Conservation (phyloP, 1,284 basidiomycete species). For the Heliocybe sulcata region DNA sequence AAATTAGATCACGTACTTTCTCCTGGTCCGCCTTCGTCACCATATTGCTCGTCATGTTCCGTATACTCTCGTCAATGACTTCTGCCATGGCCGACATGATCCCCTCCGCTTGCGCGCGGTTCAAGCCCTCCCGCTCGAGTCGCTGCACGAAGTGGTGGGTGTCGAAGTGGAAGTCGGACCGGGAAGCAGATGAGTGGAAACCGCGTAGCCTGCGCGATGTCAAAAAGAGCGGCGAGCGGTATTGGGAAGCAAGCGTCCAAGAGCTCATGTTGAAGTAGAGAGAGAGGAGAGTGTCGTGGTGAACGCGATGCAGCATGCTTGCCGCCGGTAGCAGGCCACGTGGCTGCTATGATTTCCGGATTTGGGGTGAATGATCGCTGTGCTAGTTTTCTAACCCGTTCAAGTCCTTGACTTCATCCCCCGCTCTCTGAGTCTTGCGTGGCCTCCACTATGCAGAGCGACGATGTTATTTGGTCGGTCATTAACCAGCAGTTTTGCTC, state of each 20-base stretch:
- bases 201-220: background rate
- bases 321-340: background rate
- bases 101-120: constrained; percentile 85
- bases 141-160: constrained; percentile 91
- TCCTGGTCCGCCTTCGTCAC: constrained; percentile 93
- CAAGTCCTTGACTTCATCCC: background rate
- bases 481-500: constrained; percentile 94
- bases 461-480: constrained; percentile 95
- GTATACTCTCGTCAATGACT: constrained; percentile 91
- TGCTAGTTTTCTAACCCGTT: background rate
- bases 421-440: background rate
- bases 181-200: constrained; percentile 10
- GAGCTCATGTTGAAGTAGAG: background rate
- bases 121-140: constrained; percentile 82
- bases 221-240: background rate
- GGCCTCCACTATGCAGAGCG: constrained; percentile 62
- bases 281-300: background rate
- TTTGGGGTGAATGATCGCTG: background rate
- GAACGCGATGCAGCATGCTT: background rate
- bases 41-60: constrained; percentile 91
- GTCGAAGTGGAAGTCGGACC: constrained; percentile 76
- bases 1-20: constrained; percentile 52
- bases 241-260: background rate
- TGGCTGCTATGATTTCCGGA: background rate
- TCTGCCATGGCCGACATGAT: constrained; percentile 94